Evolutionary conservation across 495 filamentous ascomycete genomes (phyloP), one percentile per base, ranked within the genome.

Genomic region (Hypoxylon perforatum): DNA sequence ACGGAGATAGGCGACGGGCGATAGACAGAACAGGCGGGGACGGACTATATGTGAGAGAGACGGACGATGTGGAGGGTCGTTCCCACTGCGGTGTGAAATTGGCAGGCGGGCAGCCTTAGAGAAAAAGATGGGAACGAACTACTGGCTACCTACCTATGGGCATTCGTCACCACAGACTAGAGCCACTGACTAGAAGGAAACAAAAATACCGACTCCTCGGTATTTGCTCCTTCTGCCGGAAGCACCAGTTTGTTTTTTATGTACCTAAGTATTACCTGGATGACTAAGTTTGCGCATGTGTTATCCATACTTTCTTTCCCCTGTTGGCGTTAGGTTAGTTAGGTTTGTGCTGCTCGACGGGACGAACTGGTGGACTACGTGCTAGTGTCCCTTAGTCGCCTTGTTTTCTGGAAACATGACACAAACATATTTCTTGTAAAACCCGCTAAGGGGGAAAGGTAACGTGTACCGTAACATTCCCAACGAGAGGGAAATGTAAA

Each of bases 151-250:
- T 54, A 48, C 42, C 53, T 58, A 41, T 3, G 35, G 9, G 35
- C 10, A 38, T 11, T 12, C 10, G 9, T 3, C 4, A 41, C 38
- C 15, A 41, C 38, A 15, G 17, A n/a, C 36, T 38, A 38, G n/a
- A n/a, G n/a, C n/a, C 36, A 38, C 36, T n/a, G n/a, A 28, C 3
- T 38, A 38, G 36, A 15, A 41, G 38, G 15, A 41, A 15, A 15
- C 4, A 41, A 41, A 15, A 15, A 41, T 52, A 38, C 62, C 62
- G 42, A 42, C 21, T n/a, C 58, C 48, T 47, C 61, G 61, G 61
- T 47, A 49, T 64, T 45, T 2, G 15, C 17, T n/a, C n/a, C 61
- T 23, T 35, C 21, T 22, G 9, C 25, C 28, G n/a, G 39, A 33
- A 47, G 38, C 36, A 46, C 38, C 28, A 50, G 5, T 59, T 59